A percentile compares a stretch with the other conserved stretches of the same genome.
These are phyloP conservation scores for Sphaerulina populicola DNA, from an alignment of 2,329 filamentous ascomycete genomes.

Conservation along the genomic window DNA sequence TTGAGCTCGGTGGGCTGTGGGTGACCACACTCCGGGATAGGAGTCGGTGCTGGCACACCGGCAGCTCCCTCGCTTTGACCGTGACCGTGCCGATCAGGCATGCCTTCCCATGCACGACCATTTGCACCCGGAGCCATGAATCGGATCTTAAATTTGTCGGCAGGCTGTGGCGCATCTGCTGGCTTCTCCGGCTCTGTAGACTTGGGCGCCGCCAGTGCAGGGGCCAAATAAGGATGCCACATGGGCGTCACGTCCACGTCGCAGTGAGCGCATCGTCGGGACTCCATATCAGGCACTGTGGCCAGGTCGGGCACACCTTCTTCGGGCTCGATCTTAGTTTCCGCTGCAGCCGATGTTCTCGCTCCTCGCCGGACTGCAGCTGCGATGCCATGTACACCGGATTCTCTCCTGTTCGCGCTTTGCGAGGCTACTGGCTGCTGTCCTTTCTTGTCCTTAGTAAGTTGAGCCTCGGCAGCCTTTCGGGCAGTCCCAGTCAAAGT, in stretches of 20 bases:
- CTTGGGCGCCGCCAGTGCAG: slow-evolving; percentile 9
- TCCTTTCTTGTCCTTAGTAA: slow-evolving; percentile 47
- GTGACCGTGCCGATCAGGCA: slow-evolving; percentile 22
- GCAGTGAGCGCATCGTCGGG: slow-evolving; percentile 39
- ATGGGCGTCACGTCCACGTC: slow-evolving; percentile 62
- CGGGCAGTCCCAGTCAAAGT: slow-evolving; percentile 84
- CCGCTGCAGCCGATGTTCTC: slow-evolving; percentile 28
- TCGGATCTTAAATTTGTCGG: slow-evolving; percentile 16
- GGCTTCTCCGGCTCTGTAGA: slow-evolving; percentile 5
- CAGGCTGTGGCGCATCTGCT: slow-evolving; percentile 9
- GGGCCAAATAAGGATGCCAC: slow-evolving; percentile 34
- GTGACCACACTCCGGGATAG: slow-evolving; percentile 8
- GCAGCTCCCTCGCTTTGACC: slow-evolving; percentile 5
- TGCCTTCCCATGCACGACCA: slow-evolving; percentile 28
- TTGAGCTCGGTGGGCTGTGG: slow-evolving; percentile 7
- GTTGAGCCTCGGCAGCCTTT: slow-evolving; percentile 71
- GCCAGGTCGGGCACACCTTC: slow-evolving; percentile 23
- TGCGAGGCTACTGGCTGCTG: slow-evolving; percentile 27
- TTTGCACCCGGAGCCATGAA: slow-evolving; percentile 28
- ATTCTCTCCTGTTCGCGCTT: slow-evolving; percentile 35
- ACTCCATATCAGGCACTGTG: slow-evolving; percentile 25
- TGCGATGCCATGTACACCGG: slow-evolving; percentile 29
- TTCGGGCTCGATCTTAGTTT: slow-evolving; percentile 25
- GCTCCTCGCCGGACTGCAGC: slow-evolving; percentile 30
- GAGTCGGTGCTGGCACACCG: slow-evolving; percentile 4